Conservation (phyloP, 257 asterid genomes). For the Verbascum thapsus region DNA sequence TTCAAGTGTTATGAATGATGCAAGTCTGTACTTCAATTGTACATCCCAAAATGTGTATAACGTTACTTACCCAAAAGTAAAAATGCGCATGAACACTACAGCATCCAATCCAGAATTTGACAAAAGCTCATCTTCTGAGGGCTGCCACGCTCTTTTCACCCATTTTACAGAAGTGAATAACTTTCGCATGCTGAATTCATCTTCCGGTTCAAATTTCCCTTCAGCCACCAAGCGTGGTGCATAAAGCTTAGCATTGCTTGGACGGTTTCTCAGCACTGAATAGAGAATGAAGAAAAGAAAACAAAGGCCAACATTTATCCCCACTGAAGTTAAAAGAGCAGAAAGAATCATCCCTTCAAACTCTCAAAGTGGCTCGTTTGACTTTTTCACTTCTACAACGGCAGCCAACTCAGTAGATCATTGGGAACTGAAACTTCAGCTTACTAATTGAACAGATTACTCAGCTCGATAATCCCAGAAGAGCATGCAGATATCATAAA, state of each 20-base stretch:
- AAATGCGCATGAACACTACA: conserved; percentile 91
- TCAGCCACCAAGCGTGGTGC: conserved; percentile 81
- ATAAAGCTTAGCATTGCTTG: conserved; percentile 65
- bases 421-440: conserved; percentile 10
- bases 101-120: conserved; percentile 82
- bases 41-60: neutral
- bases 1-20: neutral
- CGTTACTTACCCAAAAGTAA: conserved; percentile 64
- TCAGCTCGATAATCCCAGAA: conserved; percentile 27
- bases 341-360: conserved; percentile 79
- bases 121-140: conserved; percentile 82
- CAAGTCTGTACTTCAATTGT: neutral
- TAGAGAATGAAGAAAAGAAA: conserved; percentile 55
- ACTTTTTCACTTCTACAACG: conserved; percentile 3
- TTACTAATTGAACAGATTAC: conserved; percentile 3
- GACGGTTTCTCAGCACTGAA: conserved; percentile 70
- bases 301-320: conserved; percentile 75
- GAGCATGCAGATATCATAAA: conserved; percentile 3
- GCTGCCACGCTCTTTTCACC: conserved; percentile 83
- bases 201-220: conserved; percentile 46
- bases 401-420: conserved; percentile 29
- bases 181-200: conserved; percentile 41
- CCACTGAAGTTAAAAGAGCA: conserved; percentile 89
- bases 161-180: conserved; percentile 66
- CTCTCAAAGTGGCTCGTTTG: conserved; percentile 23